Evolutionary conservation across 2,329 filamentous ascomycete genomes (phyloP).

Genomic region (Cladosporium sp.): DNA sequence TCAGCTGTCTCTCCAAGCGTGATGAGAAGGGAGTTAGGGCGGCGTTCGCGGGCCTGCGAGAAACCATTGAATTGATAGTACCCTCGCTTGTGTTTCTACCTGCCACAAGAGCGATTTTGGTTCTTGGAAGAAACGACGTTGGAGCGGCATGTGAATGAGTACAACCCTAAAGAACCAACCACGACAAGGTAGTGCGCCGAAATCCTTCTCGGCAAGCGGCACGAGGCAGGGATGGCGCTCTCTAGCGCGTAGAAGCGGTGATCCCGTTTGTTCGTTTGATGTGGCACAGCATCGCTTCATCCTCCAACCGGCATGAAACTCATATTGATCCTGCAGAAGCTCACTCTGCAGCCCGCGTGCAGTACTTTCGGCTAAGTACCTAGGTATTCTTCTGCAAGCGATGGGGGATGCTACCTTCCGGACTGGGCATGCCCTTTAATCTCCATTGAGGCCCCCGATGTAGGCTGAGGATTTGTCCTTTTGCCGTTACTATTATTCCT

Average conservation of each 20-base stretch:
- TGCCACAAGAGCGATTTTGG: neutral
- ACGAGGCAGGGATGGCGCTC: neutral
- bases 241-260: constrained; percentile 1
- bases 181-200: constrained; percentile 4
- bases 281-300: constrained; percentile 7
- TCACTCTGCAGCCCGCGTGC: constrained; percentile 2
- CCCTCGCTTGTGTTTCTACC: neutral
- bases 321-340: constrained; percentile 5
- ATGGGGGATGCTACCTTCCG: constrained; percentile 3
- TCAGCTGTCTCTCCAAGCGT: neutral
- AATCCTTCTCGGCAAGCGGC: neutral
- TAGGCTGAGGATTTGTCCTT: neutral
- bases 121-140: neutral
- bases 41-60: neutral
- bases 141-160: neutral
- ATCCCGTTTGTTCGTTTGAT: neutral
- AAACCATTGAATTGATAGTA: neutral
- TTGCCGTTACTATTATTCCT: neutral
- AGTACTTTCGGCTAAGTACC: constrained; percentile 1
- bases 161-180: neutral
- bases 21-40: neutral
- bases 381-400: constrained; percentile 1
- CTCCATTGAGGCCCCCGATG: neutral
- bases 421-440: neutral
- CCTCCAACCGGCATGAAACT: constrained; percentile 5